Evolutionary conservation across 192 early-diverging fungal genomes (phyloP).

Genomic region (Coemansia sp.): DNA sequence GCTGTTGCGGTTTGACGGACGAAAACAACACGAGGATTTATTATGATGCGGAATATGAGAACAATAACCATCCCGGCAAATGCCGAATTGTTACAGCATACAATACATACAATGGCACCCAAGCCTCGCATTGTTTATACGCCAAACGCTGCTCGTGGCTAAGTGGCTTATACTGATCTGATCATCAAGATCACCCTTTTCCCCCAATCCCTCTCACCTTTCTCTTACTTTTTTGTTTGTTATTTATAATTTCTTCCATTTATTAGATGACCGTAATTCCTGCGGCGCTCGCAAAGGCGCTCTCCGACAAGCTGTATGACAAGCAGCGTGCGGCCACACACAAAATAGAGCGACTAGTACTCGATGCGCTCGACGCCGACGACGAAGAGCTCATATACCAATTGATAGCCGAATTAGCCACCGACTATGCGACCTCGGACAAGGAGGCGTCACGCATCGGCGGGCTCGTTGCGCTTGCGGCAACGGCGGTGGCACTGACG

Average conservation of each 20-base stretch:
- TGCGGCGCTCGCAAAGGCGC: conserved; percentile 62
- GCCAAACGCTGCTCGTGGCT: too few relatives aligned
- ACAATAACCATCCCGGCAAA: too few relatives aligned
- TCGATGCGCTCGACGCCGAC: conserved; percentile 58
- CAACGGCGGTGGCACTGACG: conserved; percentile 82
- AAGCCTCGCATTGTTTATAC: not conserved
- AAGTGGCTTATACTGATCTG: too few relatives aligned
- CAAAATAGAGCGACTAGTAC: conserved; percentile 86
- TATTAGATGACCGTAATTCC: conserved; percentile 29
- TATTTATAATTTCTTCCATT: not conserved
- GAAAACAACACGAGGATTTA: not conserved
- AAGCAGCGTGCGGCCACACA: conserved; percentile 89
- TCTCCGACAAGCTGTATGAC: conserved; percentile 91
- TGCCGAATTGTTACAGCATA: too few relatives aligned
- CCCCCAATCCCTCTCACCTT: not conserved
- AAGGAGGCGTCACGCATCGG: conserved; percentile 87
- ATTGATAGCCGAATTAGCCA: conserved; percentile 76
- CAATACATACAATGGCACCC: too few relatives aligned
- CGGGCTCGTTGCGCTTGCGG: conserved; percentile 91
- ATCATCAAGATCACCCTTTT: too few relatives aligned
- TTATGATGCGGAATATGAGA: not conserved
- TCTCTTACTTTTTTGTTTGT: not conserved
- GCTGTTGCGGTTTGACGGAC: too few relatives aligned
- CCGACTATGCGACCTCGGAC: conserved; percentile 87
- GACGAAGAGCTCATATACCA: conserved; percentile 62